Percentiles rank a stretch among this genome's conserved stretches.
phyloP scores from a whole-genome alignment of 2,329 filamentous ascomycete genomes.

The Aspergillus sp. region DNA sequence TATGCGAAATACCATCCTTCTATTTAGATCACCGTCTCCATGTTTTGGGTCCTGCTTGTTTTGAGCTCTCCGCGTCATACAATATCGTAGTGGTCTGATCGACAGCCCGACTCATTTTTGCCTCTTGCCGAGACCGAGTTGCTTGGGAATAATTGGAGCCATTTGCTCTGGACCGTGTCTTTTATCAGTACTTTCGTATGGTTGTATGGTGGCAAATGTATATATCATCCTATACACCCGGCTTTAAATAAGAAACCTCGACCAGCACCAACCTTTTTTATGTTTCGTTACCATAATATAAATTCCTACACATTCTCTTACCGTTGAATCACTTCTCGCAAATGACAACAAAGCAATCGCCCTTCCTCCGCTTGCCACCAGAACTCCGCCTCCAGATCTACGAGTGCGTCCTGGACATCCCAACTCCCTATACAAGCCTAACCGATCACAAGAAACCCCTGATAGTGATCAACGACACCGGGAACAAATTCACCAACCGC shows the following conservation, averaged over 20 bases:
- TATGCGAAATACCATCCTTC: not conserved
- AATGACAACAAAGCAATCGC: slow-evolving; percentile 9
- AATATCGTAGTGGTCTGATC: not conserved
- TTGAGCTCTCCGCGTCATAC: too few species aligned
- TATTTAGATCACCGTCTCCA: too few species aligned
- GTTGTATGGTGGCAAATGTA: not conserved
- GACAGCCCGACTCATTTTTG: not conserved
- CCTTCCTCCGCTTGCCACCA: slow-evolving; percentile 27
- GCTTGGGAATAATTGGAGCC: not conserved
- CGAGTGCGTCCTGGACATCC: slow-evolving; percentile 30
- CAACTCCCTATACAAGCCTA: slow-evolving; percentile 27
- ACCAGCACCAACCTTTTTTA: not conserved
- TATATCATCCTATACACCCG: not conserved
- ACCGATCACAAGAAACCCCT: slow-evolving; percentile 20
- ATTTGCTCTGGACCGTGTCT: not conserved
- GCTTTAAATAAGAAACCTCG: not conserved
- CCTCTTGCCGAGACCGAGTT: not conserved
- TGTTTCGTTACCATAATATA: too few species aligned
- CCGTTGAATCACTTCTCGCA: not conserved
- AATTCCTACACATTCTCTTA: not conserved
- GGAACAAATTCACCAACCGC: slow-evolving; percentile 32
- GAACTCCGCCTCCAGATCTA: slow-evolving; percentile 38
- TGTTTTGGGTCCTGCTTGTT: too few species aligned
- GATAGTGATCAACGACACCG: slow-evolving; percentile 34
- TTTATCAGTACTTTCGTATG: not conserved